These are phyloP conservation scores for Clitopilus passeckerianus DNA, from an alignment of 768 basidiomycete species.

Conservation along the genomic window DNA sequence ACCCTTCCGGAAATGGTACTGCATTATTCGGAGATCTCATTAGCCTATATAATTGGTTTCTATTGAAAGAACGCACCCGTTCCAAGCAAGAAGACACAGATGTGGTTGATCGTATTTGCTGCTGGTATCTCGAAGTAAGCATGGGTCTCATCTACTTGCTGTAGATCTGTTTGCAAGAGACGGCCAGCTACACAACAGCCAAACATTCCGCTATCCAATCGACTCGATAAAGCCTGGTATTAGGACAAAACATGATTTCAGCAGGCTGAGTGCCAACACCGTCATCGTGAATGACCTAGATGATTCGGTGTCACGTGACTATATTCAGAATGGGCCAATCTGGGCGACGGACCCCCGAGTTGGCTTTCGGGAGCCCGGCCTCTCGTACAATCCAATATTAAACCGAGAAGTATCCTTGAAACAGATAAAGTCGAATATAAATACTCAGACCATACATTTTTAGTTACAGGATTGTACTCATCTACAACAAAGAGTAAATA, in stretches of 20 bases:
- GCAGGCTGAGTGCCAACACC: neutral
- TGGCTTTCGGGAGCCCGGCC: too few relatives aligned
- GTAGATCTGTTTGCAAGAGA: slow-evolving; percentile 72
- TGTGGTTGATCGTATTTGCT: slow-evolving; percentile 75
- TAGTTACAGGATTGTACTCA: too few relatives aligned
- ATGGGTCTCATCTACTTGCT: slow-evolving; percentile 80
- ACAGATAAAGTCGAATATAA: too few relatives aligned
- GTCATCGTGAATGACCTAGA: neutral
- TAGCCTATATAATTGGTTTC: neutral
- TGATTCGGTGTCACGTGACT: neutral
- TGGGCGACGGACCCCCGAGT: too few relatives aligned
- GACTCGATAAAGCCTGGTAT: too few relatives aligned
- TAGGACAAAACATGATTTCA: neutral
- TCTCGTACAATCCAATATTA: too few relatives aligned
- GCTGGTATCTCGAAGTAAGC: slow-evolving; percentile 71
- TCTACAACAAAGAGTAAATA: too few relatives aligned
- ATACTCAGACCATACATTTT: too few relatives aligned
- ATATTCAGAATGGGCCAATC: too few relatives aligned
- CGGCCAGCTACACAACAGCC: slow-evolving; percentile 79
- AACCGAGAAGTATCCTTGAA: too few relatives aligned
- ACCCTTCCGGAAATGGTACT: slow-evolving; percentile 82
- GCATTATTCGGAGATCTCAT: neutral
- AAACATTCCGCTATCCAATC: slow-evolving; percentile 46
- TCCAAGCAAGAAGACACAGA: slow-evolving; percentile 81
- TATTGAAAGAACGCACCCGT: slow-evolving; percentile 43